Base-by-base conservation (phyloP, 345 rosid genomes). In the Populus euphratica region DNA sequence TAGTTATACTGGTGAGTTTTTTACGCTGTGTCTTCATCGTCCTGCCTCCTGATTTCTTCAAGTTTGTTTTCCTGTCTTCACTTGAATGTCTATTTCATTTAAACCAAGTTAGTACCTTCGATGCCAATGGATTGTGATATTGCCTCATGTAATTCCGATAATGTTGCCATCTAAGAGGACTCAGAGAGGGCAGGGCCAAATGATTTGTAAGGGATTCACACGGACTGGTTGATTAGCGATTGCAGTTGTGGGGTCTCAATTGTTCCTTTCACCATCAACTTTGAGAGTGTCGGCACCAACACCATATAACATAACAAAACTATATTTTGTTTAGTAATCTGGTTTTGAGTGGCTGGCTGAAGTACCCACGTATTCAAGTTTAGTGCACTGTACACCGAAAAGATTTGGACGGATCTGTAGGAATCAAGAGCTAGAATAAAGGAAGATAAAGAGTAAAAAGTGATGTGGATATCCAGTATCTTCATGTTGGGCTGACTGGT, bases 251-350 rank as follows among this genome's bases (percentile, higher is more conserved):
- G 73, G 73, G 70, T 64, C 70, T 70, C 38, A 39, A 23, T 52
- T 39, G 69, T 35, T 78, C 35, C 70, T 72, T 29, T 73, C 83
- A 62, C 63, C 74, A 14, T 68, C 81, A 63, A 73, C 72, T 47
- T 73, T 56, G 2, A 14, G 43, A 70, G 76, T 78, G 81, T 71
- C 79, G 79, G 79, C 85, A 75, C 67, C 73, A 7, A 18, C 39
- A n/a, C 31, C 27, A 52, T 64, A 47, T 69, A 52, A 20, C 23
- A 18, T 31, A 29, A 9, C 8, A 27, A 33, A 38, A 20, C 14
- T 10, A 1, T 44, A 25, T 20, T 49, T 29, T 68, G 20, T 62
- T 59, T 21, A 68, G 38, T 56, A 56, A 10, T 39, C 10, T 70
- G n/a, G 44, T 70, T 61, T 65, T 44, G 17, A 17, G 59, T 14